Conservation (phyloP, 306 rosid species). For the Trichosanthes cucumerina region DNA sequence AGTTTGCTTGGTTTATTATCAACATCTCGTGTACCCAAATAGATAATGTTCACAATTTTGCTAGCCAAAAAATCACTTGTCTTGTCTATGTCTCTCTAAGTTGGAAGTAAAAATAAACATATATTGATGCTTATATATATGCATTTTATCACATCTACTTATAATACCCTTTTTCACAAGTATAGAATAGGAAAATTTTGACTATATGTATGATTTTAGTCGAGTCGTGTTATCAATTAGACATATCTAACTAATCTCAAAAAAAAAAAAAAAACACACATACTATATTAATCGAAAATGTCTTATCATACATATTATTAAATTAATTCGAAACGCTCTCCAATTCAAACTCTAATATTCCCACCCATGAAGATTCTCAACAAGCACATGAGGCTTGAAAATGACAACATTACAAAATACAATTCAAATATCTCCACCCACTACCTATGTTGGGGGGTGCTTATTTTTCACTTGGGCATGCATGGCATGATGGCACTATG, state of each 20-base stretch:
- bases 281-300: background rate
- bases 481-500: background rate
- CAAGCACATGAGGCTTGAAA: background rate
- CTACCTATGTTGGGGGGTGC: background rate
- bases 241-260: no score
- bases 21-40: background rate
- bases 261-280: no score
- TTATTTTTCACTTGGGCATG: background rate
- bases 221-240: background rate
- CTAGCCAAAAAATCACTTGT: background rate
- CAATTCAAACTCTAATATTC: background rate
- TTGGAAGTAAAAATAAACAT: no score
- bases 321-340: background rate
- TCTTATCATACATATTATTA: background rate
- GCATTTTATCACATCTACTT: no score
- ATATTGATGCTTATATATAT: no score
- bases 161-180: no score
- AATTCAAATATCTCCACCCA: conserved; percentile 5
- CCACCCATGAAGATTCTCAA: background rate
- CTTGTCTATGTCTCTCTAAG: background rate
- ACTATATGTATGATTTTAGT: no score
- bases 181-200: no score
- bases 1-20: background rate
- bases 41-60: background rate
- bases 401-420: background rate